Conservation (phyloP, 306 rosid genomes). For the Myrica gale region DNA sequence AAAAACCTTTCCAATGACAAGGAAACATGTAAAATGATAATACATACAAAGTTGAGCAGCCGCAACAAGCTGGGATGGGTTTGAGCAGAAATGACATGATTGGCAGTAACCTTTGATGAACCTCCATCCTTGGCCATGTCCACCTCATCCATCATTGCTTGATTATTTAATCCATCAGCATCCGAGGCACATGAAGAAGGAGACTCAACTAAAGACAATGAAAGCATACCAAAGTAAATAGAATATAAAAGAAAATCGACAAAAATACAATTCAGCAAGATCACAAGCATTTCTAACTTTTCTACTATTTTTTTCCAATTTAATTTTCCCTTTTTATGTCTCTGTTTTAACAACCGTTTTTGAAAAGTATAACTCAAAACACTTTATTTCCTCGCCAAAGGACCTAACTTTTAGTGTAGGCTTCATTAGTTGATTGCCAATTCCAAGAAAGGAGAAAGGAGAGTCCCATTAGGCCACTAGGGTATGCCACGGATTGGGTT, state of each 20-base stretch:
- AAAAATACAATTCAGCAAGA: too few relatives aligned
- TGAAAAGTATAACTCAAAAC: neutral
- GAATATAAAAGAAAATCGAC: neutral
- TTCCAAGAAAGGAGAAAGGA: neutral
- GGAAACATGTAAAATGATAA: neutral
- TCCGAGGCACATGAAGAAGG: constrained; percentile 13
- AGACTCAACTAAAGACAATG: neutral
- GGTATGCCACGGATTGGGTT: neutral
- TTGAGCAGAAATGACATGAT: constrained; percentile 5
- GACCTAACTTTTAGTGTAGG: neutral
- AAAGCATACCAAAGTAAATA: neutral
- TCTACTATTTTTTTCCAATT: neutral
- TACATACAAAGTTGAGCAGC: constrained; percentile 6
- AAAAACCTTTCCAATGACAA: neutral
- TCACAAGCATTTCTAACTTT: too few relatives aligned
- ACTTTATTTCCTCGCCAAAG: neutral
- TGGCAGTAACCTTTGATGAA: neutral
- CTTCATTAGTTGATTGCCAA: neutral
- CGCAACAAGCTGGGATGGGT: constrained; percentile 4
- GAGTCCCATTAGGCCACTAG: neutral
- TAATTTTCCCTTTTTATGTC: neutral
- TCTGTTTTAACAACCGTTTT: neutral
- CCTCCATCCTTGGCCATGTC: neutral
- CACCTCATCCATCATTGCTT: neutral
- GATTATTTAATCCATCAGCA: neutral